These are phyloP conservation scores for Aureobasidium musti DNA, from an alignment of 2,329 filamentous ascomycete species.

Conservation along the genomic window DNA sequence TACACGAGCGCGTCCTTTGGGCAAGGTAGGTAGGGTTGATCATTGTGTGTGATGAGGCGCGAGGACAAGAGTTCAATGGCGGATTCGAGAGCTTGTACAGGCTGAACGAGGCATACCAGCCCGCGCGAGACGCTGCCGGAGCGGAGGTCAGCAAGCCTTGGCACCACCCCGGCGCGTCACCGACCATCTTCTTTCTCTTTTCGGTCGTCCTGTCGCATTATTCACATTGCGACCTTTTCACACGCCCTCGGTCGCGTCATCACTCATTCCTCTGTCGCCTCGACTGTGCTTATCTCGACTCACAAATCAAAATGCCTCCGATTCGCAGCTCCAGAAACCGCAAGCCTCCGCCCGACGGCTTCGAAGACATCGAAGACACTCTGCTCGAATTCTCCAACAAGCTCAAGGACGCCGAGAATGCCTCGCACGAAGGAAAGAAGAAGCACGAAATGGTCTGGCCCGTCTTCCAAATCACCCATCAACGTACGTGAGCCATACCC, in stretches of 20 bases:
- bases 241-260: neutral
- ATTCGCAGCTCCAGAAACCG: slow-evolving; percentile 73
- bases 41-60: slow-evolving; percentile 48
- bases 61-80: neutral
- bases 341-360: slow-evolving; percentile 82
- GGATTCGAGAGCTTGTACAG: neutral
- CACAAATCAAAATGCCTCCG: slow-evolving; percentile 64
- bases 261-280: neutral
- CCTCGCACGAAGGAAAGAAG: slow-evolving; percentile 74
- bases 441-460: slow-evolving; percentile 95
- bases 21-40: slow-evolving; percentile 92
- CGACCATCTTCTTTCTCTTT: neutral
- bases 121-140: slow-evolving; percentile 1
- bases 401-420: slow-evolving; percentile 94
- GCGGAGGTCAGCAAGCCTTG: slow-evolving; percentile 14
- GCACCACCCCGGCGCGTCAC: slow-evolving; percentile 3
- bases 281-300: neutral
- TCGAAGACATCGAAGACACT: slow-evolving; percentile 84
- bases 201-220: neutral
- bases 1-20: slow-evolving; percentile 57
- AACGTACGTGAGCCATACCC: slow-evolving; percentile 59
- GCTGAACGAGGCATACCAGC: neutral
- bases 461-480: slow-evolving; percentile 95
- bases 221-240: neutral
- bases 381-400: slow-evolving; percentile 84